Conservation (phyloP, 2,329 filamentous ascomycete species). For the Fusarium heterosporum region DNA sequence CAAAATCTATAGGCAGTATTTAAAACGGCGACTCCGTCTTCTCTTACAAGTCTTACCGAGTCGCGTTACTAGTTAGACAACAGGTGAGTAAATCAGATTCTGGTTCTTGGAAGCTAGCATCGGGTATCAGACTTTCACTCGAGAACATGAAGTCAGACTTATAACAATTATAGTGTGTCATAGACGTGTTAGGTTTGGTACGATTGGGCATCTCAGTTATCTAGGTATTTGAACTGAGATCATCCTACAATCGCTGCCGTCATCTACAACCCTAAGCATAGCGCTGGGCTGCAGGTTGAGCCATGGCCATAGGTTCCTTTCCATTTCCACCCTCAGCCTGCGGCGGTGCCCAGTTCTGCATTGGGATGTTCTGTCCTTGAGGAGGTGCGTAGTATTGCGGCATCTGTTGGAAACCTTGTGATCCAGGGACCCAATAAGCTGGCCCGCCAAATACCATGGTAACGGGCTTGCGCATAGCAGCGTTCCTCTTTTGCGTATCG, state of each 20-base stretch:
- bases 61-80: no score
- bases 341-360: constrained; percentile 29
- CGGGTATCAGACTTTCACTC: neutral
- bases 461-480: constrained; percentile 37
- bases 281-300: constrained; percentile 17
- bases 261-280: constrained; percentile 21
- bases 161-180: neutral
- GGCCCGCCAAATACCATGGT: constrained; percentile 45
- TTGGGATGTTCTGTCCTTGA: constrained; percentile 35
- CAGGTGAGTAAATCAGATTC: no score
- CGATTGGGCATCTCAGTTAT: neutral
- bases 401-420: constrained; percentile 50
- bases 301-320: constrained; percentile 8
- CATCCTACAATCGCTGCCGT: neutral
- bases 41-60: no score
- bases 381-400: constrained; percentile 35
- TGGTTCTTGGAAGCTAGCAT: no score
- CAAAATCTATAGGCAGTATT: no score
- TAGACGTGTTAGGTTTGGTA: neutral
- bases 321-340: constrained; percentile 21
- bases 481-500: constrained; percentile 52
- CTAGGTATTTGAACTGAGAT: neutral
- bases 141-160: neutral
- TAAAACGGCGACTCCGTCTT: no score
- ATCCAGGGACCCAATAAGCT: constrained; percentile 47